Conservation (phyloP, 2,329 filamentous ascomycete species). For the Colletotrichum shisoi region DNA sequence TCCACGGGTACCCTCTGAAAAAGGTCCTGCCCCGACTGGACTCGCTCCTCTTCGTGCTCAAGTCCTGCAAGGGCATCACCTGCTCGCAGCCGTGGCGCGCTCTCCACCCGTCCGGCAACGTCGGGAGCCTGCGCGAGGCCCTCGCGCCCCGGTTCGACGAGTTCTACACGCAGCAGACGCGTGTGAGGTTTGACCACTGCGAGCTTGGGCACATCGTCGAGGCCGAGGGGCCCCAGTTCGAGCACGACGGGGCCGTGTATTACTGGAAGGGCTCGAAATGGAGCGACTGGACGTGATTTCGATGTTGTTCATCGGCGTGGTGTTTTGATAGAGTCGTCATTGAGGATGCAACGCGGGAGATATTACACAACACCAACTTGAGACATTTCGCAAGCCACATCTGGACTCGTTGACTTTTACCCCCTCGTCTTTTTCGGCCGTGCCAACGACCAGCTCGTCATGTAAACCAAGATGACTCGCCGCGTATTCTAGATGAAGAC, state of each 20-base stretch:
- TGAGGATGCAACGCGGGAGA: not conserved
- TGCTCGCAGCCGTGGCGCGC: constrained; percentile 64
- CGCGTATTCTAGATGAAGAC: too few species aligned
- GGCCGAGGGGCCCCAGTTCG: constrained; percentile 62
- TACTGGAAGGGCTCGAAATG: constrained; percentile 43
- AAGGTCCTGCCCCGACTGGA: constrained; percentile 63
- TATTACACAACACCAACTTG: not conserved
- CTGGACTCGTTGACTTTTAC: too few species aligned
- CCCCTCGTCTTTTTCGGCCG: too few species aligned
- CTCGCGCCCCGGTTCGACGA: constrained; percentile 56
- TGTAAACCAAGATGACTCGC: too few species aligned
- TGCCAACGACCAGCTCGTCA: too few species aligned
- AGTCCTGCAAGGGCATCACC: constrained; percentile 63
- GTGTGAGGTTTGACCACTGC: constrained; percentile 62
- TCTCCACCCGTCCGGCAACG: constrained; percentile 62
- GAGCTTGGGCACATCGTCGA: constrained; percentile 63
- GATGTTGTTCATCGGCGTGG: not conserved
- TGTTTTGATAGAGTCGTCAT: too few species aligned
- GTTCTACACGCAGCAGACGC: constrained; percentile 60
- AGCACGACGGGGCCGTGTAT: constrained; percentile 42
- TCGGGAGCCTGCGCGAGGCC: constrained; percentile 60
- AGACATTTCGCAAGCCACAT: not conserved
- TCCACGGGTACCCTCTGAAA: constrained; percentile 49
- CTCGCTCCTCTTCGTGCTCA: constrained; percentile 65
- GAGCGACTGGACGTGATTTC: constrained; percentile 43